These are phyloP conservation scores for Coffea canephora DNA, from an alignment of 257 asterid genomes.

Conservation along the genomic window DNA sequence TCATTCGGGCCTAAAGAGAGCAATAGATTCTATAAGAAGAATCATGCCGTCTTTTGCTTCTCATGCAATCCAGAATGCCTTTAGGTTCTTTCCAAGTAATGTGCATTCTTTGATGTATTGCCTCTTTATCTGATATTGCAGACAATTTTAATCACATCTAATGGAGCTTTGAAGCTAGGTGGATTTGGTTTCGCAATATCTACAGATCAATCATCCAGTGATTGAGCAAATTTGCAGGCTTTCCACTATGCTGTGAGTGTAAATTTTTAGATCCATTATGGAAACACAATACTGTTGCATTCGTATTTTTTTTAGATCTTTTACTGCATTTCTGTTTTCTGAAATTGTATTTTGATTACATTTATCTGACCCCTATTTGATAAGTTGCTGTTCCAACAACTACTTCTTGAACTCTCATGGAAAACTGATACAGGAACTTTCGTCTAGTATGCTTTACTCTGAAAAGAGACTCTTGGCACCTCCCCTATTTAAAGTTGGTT, in stretches of 20 bases:
- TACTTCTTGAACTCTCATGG: background rate
- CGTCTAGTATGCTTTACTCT: too few species aligned
- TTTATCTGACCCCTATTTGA: background rate
- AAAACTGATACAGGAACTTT: background rate
- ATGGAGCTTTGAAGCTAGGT: constrained; percentile 99
- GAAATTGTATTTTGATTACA: background rate
- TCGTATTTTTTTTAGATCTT: background rate
- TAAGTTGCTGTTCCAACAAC: background rate
- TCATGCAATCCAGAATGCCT: background rate
- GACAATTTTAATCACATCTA: constrained; percentile 84
- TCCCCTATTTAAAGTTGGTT: background rate
- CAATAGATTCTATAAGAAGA: background rate
- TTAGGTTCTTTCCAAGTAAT: background rate
- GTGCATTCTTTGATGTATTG: constrained; percentile 23
- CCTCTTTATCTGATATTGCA: constrained; percentile 34
- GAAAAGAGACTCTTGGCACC: too few species aligned
- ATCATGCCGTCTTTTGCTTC: background rate
- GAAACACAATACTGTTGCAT: background rate
- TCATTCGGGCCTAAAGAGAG: background rate
- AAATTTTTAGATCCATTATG: constrained; percentile 12
- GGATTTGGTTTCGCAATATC: constrained; percentile 92
- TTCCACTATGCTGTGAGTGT: constrained; percentile 97
- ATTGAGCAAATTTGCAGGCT: constrained; percentile 57
- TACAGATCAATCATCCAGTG: constrained; percentile 60
- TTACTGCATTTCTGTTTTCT: background rate